A percentile compares a stretch with the other conserved stretches of the same genome.
These are phyloP conservation scores for Bullera alba DNA, from an alignment of 768 basidiomycete genomes.

Conservation along the genomic window DNA sequence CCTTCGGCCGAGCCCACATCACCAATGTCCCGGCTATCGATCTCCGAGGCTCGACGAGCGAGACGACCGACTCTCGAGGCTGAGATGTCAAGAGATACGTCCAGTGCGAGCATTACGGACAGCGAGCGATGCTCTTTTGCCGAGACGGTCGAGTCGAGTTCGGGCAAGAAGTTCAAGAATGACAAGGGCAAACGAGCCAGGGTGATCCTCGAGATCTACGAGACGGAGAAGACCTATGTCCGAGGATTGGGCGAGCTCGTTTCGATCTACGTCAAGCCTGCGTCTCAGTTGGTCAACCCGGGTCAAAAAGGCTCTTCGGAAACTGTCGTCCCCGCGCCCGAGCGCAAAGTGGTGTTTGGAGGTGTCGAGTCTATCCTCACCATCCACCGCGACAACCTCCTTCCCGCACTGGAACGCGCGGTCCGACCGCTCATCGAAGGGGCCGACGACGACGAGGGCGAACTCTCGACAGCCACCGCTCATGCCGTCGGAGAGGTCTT, in stretches of 20 bases:
- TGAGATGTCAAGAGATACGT: constrained; percentile 7
- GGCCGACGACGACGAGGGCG: constrained; percentile 63
- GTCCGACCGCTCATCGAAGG: constrained; percentile 60
- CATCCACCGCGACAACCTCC: constrained; percentile 87
- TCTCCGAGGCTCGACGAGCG: constrained; percentile 14
- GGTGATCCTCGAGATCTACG: constrained; percentile 82
- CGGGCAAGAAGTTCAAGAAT: constrained; percentile 72
- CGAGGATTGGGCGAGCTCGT: constrained; percentile 88
- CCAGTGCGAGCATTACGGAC: constrained; percentile 4
- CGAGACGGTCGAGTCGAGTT: constrained; percentile 5
- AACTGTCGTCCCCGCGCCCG: constrained; percentile 72
- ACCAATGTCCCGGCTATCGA: constrained; percentile 10
- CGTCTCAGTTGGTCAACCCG: constrained; percentile 60
- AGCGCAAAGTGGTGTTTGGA: constrained; percentile 85
- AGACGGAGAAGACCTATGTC: constrained; percentile 94
- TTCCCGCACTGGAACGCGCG: constrained; percentile 79
- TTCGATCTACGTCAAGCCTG: constrained; percentile 89
- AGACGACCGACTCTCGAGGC: constrained; percentile 23
- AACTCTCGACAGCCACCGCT: constrained; percentile 65
- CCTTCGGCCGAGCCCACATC: constrained; percentile 14
- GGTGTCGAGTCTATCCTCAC: constrained; percentile 82
- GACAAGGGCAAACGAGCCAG: constrained; percentile 76
- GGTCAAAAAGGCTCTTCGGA: constrained; percentile 57
- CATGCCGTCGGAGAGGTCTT: constrained; percentile 81
- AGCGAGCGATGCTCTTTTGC: constrained; percentile 5